Evolutionary conservation across 1,139 yeast genomes (phyloP).

Genomic region (Yamadazyma dushanensis): DNA sequence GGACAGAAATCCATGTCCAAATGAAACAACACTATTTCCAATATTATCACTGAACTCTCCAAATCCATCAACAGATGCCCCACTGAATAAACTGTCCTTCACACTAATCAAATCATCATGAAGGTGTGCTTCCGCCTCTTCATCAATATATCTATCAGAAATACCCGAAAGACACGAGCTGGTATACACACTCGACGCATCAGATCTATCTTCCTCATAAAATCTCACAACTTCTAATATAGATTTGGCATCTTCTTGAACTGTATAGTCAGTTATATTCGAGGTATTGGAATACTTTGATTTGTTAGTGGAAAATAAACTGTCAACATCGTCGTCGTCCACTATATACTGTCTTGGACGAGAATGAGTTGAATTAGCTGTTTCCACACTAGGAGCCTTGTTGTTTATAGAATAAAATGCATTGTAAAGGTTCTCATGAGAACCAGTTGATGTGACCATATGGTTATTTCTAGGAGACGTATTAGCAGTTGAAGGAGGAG

Average conservation of each 20-base stretch:
- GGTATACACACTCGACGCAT: slow-evolving; percentile 7
- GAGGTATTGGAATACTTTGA: slow-evolving; percentile 7
- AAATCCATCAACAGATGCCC: slow-evolving; percentile 3
- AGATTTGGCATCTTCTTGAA: slow-evolving; percentile 14
- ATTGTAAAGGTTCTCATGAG: not conserved
- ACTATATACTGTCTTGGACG: slow-evolving; percentile 9
- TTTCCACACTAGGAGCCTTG: not conserved
- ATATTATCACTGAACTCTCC: not conserved
- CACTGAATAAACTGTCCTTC: slow-evolving; percentile 17
- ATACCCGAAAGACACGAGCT: slow-evolving; percentile 7
- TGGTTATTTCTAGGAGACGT: no score
- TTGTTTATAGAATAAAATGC: slow-evolving; percentile 1
- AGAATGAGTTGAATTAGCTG: no score
- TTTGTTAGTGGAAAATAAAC: slow-evolving; percentile 22
- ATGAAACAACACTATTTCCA: slow-evolving; percentile 1
- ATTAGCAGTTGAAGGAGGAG: no score
- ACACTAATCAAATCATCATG: slow-evolving; percentile 12
- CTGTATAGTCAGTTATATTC: slow-evolving; percentile 5
- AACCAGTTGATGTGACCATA: no score
- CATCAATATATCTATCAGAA: slow-evolving; percentile 11
- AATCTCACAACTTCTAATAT: slow-evolving; percentile 15
- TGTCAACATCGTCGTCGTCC: slow-evolving; percentile 18
- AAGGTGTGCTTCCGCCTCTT: not conserved
- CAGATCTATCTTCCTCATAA: slow-evolving; percentile 10
- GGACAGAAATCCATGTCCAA: slow-evolving; percentile 2